Base-by-base conservation (phyloP, 23 red algal genomes). In the Gracilaria domingensis region DNA sequence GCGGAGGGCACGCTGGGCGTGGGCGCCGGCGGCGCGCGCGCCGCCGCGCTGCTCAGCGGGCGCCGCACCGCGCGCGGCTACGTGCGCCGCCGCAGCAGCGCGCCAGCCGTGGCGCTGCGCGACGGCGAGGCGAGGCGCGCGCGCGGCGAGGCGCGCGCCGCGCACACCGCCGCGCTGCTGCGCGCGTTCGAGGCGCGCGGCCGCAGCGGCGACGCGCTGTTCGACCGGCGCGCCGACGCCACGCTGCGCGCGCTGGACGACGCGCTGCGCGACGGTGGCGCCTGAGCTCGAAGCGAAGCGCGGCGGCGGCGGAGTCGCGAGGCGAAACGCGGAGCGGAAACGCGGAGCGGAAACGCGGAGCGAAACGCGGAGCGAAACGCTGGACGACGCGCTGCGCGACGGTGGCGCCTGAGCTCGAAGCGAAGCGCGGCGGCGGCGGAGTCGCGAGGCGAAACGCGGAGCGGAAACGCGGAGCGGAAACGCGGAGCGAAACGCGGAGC, bases 1-100 rank as follows among this genome's bases (percentile, higher is more conserved):
- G 79, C 51, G 21, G 89, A 93, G 49, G 89, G 89, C 4, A 56
- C 58, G 18, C 25, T 84, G 29, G 89, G 79, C 3, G n/a, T 86
- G 21, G 26, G 80, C 38, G 80, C 32, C 7, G 24, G 59, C 32
- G 61, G 4, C 16, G 11, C 34, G 30, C 34, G 48, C 23, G 26
- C 16, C 12, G 61, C 60, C 4, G 58, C 33, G 82, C 21, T 86
- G 34, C 48, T 86, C 20, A 39, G 58, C 36, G 60, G 82, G 28
- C 71, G 82, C 21, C 30, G 42, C 42, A 45, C 42, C 5, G 42
- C 4, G 42, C 5, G 5, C 4, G 42, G 42, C 42, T 45, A 45
- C 42, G 13, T 13, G 42, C 14, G 42, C 54, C 40, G 20, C 18
- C 32, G 44, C 11, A 17, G 33, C 6, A n/a, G 58, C 33, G 36